These are phyloP conservation scores for Raffaelea arxii DNA, from an alignment of 2,329 filamentous ascomycete genomes.

Conservation along the genomic window DNA sequence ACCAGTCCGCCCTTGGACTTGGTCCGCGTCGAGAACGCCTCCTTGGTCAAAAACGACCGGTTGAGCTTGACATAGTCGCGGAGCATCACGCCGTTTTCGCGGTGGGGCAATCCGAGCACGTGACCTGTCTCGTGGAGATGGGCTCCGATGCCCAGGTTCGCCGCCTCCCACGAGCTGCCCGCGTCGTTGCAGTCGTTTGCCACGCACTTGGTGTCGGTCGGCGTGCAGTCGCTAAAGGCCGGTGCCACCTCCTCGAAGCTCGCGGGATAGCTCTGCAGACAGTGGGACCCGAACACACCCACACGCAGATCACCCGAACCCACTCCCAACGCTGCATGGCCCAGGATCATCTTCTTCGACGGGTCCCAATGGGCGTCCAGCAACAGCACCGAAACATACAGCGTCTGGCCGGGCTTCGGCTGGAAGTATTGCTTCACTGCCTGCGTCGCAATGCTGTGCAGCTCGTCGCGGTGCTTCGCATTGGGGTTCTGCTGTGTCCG, in stretches of 20 bases:
- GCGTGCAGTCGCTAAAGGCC: conserved; percentile 82
- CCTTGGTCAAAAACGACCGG: conserved; percentile 69
- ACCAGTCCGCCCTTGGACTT: conserved; percentile 73
- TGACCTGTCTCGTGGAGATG: conserved; percentile 89
- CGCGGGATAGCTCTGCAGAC: conserved; percentile 81
- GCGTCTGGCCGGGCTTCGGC: conserved; percentile 65
- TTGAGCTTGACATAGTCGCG: conserved; percentile 79
- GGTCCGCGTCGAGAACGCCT: conserved; percentile 80
- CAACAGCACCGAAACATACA: conserved; percentile 79
- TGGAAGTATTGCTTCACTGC: conserved; percentile 73
- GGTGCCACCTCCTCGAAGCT: conserved; percentile 83
- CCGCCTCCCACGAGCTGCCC: conserved; percentile 91
- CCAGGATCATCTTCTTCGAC: conserved; percentile 56
- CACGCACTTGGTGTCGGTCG: conserved; percentile 69
- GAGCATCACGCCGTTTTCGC: conserved; percentile 86
- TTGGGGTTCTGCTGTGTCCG: conserved; percentile 66
- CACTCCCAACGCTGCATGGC: conserved; percentile 78
- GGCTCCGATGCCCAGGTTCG: conserved; percentile 85
- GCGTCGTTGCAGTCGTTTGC: conserved; percentile 81
- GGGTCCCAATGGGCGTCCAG: conserved; percentile 86
- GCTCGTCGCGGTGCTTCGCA: conserved; percentile 59
- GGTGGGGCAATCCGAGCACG: conserved; percentile 80
- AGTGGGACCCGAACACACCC: conserved; percentile 87
- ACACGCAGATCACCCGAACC: conserved; percentile 64
- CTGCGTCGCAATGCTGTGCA: conserved; percentile 69